A percentile compares a stretch with the other conserved stretches of the same genome.
Conservation (phyloP, 768 basidiomycete species). For the Pleurotus eryngii region DNA sequence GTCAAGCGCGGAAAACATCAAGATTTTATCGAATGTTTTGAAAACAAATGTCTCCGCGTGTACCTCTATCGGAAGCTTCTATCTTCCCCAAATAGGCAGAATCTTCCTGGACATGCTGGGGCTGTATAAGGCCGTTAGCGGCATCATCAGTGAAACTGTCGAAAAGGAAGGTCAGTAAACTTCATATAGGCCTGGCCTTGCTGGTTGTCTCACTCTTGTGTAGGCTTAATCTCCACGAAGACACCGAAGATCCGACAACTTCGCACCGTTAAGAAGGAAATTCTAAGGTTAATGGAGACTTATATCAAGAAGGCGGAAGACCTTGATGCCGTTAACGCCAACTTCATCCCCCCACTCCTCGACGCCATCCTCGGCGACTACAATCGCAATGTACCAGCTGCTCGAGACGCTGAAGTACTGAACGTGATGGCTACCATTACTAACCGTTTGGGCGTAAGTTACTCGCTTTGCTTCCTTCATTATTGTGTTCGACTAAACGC, state of each 20-base stretch:
- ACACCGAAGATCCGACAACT: conserved; percentile 94
- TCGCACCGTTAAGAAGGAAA: conserved; percentile 97
- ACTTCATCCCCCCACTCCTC: conserved; percentile 90
- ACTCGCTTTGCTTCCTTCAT: conserved; percentile 2
- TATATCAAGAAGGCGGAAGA: conserved; percentile 98
- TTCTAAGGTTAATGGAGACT: conserved; percentile 94
- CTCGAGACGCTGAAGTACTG: conserved; percentile 94
- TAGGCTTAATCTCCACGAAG: conserved; percentile 89
- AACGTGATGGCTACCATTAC: conserved; percentile 98
- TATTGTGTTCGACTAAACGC: not conserved
- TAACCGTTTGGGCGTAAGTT: conserved; percentile 77
- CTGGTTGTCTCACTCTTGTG: conserved; percentile 9
- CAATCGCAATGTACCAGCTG: conserved; percentile 87
- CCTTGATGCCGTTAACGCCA: conserved; percentile 85
- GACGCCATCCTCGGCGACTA: conserved; percentile 99
- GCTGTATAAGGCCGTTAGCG: conserved; percentile 94
- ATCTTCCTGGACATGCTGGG: conserved; percentile 98
- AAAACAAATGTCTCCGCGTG: conserved; percentile 99
- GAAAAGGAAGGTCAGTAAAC: conserved; percentile 67
- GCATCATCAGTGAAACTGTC: conserved; percentile 92
- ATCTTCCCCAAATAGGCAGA: conserved; percentile 93
- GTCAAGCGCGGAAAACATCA: conserved; percentile 88
- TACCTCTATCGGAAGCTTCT: conserved; percentile 95
- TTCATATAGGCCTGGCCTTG: not conserved
- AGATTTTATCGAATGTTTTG: conserved; percentile 92